phyloP scores from a whole-genome alignment of 2,329 filamentous ascomycete species.

The Celoporthe dispersa region DNA sequence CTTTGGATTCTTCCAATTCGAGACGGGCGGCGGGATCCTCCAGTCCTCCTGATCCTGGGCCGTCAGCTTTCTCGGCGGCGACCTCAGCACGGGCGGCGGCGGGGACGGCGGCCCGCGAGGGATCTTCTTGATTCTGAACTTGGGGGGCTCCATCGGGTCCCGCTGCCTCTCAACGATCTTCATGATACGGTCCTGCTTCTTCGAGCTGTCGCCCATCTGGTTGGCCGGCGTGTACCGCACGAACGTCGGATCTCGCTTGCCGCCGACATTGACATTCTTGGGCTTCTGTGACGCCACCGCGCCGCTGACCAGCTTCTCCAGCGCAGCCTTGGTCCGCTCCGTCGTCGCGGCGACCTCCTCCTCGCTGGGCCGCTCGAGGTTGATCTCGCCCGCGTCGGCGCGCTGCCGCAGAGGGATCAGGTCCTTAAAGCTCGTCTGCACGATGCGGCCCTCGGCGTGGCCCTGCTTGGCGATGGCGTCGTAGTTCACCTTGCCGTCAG shows the following conservation, averaged over 20 bases:
- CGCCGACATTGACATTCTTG: slow-evolving; percentile 87
- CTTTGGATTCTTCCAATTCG: slow-evolving; percentile 99
- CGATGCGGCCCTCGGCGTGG: slow-evolving; percentile 79
- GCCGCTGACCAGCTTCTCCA: slow-evolving; percentile 80
- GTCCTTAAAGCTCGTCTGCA: slow-evolving; percentile 96
- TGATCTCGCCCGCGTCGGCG: slow-evolving; percentile 90
- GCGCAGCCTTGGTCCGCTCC: slow-evolving; percentile 84
- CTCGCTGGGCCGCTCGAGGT: slow-evolving; percentile 80
- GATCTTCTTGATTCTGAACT: slow-evolving; percentile 99
- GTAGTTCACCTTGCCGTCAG: slow-evolving; percentile 92
- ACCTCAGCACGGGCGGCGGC: slow-evolving; percentile 92
- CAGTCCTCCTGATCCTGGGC: slow-evolving; percentile 97
- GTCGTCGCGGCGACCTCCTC: slow-evolving; percentile 84
- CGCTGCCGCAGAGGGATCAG: slow-evolving; percentile 91
- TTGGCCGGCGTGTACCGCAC: slow-evolving; percentile 95
- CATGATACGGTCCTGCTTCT: slow-evolving; percentile 94
- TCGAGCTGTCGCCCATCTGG: slow-evolving; percentile 88
- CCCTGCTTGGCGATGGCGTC: slow-evolving; percentile 92
- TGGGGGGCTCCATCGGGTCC: slow-evolving; percentile 95
- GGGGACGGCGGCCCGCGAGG: slow-evolving; percentile 90
- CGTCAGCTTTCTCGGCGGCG: slow-evolving; percentile 90
- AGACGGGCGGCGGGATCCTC: slow-evolving; percentile 78
- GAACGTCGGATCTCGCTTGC: slow-evolving; percentile 84
- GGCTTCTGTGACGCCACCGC: slow-evolving; percentile 92
- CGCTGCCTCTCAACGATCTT: slow-evolving; percentile 95